Evolutionary conservation across 2,329 filamentous ascomycete species (phyloP), one percentile per base, ranked within the genome.

Genomic region (Aspergillus sp.): DNA sequence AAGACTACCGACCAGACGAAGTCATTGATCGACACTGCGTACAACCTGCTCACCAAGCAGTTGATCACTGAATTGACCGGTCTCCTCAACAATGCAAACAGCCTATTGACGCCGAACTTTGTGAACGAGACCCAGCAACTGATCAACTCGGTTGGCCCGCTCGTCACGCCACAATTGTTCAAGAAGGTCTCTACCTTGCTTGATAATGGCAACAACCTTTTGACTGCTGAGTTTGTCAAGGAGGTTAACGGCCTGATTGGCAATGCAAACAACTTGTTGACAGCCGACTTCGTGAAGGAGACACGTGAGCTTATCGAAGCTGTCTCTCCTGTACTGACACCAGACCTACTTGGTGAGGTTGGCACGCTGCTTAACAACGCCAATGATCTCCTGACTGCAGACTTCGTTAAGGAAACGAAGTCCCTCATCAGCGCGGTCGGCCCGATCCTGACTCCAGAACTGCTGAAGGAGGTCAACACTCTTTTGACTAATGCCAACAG

Each of bases 1-100:
- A 67, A 69, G 60, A 72, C 71, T 7, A 73, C 72, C 21, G 61
- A 68, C 9, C 67, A 73, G 59, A 68, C 70, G 47, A 73, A 73
- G 62, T 60, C 55, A 10, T 55, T 74, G 59, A 65, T 74, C 45
- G 61, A 67, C 36, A 65, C 67, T 19, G 71, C 64, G 36, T 64
- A 61, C 13, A 60, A 62, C 5, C 60, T 72, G 36, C 52, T 74
- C 39, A 72, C 65, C n/a, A 59, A 65, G 32, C 61, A 67, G 8
- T 58, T 71, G 38, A 64, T 71, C 59, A 70, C 67, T 32, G 60
- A 67, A 30, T 63, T 74, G 36, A 66, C 63, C 30, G 62, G 50
- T 41, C 61, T 68, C 3, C 50, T 68, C 19, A 45, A 55, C 49
- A 68, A 66, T 28, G 66, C 63, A 50, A 63, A 62, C 45, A 49